phyloP scores from a whole-genome alignment of 345 rosid genomes.

The Salix caprea region DNA sequence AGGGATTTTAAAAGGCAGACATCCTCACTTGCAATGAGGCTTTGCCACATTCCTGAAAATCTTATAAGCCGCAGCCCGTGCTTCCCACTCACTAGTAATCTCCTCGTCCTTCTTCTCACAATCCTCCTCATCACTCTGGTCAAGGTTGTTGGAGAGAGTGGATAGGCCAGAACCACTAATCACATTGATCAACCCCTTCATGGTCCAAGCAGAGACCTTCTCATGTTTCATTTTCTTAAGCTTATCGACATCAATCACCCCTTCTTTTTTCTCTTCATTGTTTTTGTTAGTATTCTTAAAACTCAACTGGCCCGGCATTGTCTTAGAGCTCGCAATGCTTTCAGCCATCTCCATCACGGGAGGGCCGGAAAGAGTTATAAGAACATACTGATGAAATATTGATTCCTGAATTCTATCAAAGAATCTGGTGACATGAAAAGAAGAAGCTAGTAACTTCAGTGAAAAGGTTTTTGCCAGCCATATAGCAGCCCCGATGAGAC shows the following conservation, averaged over 20 bases:
- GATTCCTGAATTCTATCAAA: constrained; percentile 67
- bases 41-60: constrained; percentile 61
- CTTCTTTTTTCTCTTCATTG: constrained; percentile 34
- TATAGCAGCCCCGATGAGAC: constrained; percentile 41
- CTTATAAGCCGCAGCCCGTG: constrained; percentile 57
- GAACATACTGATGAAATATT: constrained; percentile 55
- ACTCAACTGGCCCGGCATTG: constrained; percentile 42
- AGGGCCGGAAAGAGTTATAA: constrained; percentile 51
- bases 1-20: not conserved
- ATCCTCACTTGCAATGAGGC: constrained; percentile 47
- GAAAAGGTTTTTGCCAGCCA: constrained; percentile 52
- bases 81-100: constrained; percentile 68
- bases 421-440: constrained; percentile 51
- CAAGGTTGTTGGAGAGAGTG: constrained; percentile 38
- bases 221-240: constrained; percentile 55
- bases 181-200: constrained; percentile 56
- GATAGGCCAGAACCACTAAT: constrained; percentile 45
- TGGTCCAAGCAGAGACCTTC: constrained; percentile 70
- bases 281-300: constrained; percentile 29
- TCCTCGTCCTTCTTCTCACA: constrained; percentile 39
- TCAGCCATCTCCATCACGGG: constrained; percentile 54
- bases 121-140: constrained; percentile 42
- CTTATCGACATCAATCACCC: constrained; percentile 61
- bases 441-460: constrained; percentile 49
- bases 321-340: constrained; percentile 14